Conservation (phyloP, 164 flowering plant species). For the Macadamia integrifolia region DNA sequence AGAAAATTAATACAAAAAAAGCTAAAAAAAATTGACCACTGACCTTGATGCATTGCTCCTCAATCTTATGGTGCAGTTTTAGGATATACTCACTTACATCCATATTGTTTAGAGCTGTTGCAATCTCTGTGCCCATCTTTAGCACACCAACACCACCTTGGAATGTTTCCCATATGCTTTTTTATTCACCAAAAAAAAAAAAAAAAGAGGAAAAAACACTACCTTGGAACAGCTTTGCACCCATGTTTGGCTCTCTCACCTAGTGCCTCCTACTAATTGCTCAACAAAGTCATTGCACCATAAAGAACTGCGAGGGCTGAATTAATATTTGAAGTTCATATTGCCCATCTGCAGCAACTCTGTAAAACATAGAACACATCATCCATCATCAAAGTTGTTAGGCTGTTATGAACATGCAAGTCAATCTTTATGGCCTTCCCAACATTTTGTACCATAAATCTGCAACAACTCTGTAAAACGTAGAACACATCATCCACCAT, state of each 20-base stretch:
- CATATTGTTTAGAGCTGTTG: slow-evolving; percentile 85
- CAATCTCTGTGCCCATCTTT: slow-evolving; percentile 84
- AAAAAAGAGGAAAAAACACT: no score
- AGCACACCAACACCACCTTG: slow-evolving; percentile 82
- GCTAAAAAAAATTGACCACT: slow-evolving; percentile 11
- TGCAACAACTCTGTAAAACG: no score
- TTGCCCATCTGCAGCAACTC: slow-evolving; percentile 84
- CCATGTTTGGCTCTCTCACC: slow-evolving; percentile 74
- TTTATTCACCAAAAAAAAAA: no score
- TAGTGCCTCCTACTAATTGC: slow-evolving; percentile 83
- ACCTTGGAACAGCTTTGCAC: slow-evolving; percentile 53
- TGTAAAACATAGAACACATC: slow-evolving; percentile 94
- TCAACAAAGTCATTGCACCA: slow-evolving; percentile 66
- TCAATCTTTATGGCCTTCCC: slow-evolving; percentile 90
- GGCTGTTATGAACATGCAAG: slow-evolving; percentile 80
- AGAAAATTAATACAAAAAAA: no score
- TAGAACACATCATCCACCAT: no score
- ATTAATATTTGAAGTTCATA: slow-evolving; percentile 83
- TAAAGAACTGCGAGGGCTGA: slow-evolving; percentile 76
- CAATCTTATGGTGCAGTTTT: slow-evolving; percentile 81
- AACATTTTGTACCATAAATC: slow-evolving; percentile 75
- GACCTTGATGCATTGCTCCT: slow-evolving; percentile 87
- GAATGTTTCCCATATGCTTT: not conserved
- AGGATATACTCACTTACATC: slow-evolving; percentile 88
- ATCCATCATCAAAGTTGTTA: slow-evolving; percentile 94